These are phyloP conservation scores for Diplodia sapinea DNA, from an alignment of 2,329 filamentous ascomycete species.

Conservation along the genomic window DNA sequence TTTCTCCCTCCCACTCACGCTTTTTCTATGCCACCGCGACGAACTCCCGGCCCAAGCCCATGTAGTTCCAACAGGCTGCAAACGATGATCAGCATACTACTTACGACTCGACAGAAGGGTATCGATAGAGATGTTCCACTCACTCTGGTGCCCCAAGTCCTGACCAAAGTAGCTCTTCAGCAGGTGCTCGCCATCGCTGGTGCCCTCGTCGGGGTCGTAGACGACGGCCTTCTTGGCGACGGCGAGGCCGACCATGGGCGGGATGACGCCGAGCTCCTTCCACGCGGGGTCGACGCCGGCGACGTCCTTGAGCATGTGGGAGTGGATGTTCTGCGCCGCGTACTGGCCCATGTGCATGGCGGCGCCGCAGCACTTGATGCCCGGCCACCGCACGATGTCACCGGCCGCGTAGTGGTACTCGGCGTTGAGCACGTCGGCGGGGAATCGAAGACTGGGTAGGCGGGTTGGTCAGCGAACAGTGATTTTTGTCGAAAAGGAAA, in stretches of 20 bases:
- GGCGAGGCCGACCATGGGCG: constrained; percentile 71
- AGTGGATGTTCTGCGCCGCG: constrained; percentile 63
- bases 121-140: constrained; percentile 43
- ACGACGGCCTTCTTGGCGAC: constrained; percentile 72
- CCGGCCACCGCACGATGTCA: constrained; percentile 73
- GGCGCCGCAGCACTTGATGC: constrained; percentile 78
- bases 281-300: not conserved
- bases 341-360: constrained; percentile 76
- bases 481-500: not conserved
- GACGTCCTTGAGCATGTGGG: constrained; percentile 40
- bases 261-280: constrained; percentile 36
- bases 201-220: constrained; percentile 64
- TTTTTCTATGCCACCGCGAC: not conserved
- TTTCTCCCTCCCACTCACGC: too few species aligned
- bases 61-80: constrained; percentile 19
- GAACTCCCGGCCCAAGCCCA: not conserved
- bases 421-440: constrained; percentile 51
- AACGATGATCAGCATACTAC: not conserved
- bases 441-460: not conserved
- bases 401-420: constrained; percentile 71
- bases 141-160: constrained; percentile 67
- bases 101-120: too few species aligned
- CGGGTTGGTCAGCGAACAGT: not conserved
- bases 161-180: constrained; percentile 69
- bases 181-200: constrained; percentile 66